A percentile compares a stretch with the other conserved stretches of the same genome.
Conservation (phyloP, 2,329 filamentous ascomycete species). For the Sporothrix globosa region DNA sequence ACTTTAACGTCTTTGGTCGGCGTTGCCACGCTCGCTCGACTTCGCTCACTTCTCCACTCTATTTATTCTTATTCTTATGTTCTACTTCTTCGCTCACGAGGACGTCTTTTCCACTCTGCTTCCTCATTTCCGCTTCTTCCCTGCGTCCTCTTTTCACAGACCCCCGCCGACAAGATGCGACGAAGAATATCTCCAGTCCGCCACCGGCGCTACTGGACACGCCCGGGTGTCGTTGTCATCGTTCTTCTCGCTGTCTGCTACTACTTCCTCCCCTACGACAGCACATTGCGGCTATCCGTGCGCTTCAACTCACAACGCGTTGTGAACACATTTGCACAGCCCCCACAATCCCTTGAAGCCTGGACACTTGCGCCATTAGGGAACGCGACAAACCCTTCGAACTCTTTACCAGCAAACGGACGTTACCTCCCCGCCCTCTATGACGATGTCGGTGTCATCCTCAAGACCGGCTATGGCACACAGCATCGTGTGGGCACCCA, state of each 20-base stretch:
- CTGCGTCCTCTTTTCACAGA: background rate
- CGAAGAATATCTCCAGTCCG: conserved; percentile 25
- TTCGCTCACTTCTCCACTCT: background rate
- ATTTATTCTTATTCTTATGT: background rate
- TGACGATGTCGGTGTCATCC: conserved; percentile 54
- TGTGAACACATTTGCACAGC: conserved; percentile 47
- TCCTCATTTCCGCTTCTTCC: background rate
- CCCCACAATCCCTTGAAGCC: conserved; percentile 27
- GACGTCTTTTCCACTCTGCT: too few relatives aligned
- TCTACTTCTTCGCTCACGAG: background rate
- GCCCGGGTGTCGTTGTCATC: background rate
- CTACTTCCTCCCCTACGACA: conserved; percentile 42
- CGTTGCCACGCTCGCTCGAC: background rate
- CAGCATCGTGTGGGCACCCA: conserved; percentile 53
- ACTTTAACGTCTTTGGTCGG: conserved; percentile 12
- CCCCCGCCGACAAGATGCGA: background rate
- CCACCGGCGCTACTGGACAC: conserved; percentile 24
- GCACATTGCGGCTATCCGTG: conserved; percentile 38
- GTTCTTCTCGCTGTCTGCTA: conserved; percentile 34
- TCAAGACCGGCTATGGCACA: conserved; percentile 62
- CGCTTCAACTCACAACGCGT: conserved; percentile 38
- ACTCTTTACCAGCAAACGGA: conserved; percentile 37
- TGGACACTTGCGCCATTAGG: conserved; percentile 20
- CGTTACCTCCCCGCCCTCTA: conserved; percentile 48
- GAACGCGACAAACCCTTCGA: conserved; percentile 34